These are phyloP conservation scores for Mycena rebaudengoi DNA, from an alignment of 768 basidiomycete genomes.

Conservation along the genomic window DNA sequence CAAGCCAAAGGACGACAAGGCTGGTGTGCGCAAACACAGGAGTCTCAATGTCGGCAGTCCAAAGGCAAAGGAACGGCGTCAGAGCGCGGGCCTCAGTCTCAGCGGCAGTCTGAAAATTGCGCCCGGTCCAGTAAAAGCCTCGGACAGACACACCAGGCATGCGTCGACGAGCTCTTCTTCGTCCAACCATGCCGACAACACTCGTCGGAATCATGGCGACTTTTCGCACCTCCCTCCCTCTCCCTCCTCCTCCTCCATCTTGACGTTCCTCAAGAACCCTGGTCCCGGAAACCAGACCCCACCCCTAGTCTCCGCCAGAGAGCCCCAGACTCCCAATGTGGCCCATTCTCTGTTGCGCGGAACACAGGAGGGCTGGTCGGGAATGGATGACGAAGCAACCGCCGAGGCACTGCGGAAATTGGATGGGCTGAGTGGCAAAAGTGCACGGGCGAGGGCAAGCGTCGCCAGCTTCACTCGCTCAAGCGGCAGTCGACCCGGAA, in stretches of 20 bases:
- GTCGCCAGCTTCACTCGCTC: conserved; percentile 76
- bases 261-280: conserved; percentile 77
- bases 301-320: conserved; percentile 48
- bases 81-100: conserved; percentile 57
- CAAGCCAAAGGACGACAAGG: conserved; percentile 60
- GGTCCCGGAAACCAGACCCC: conserved; percentile 50
- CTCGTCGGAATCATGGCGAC: conserved; percentile 76
- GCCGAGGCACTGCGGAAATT: conserved; percentile 92
- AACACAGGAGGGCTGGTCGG: conserved; percentile 91
- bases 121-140: conserved; percentile 39
- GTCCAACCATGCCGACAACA: conserved; percentile 62
- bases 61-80: conserved; percentile 61
- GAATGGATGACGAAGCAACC: conserved; percentile 87
- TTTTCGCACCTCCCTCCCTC: conserved; percentile 93
- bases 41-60: conserved; percentile 69
- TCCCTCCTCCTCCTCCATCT: conserved; percentile 89
- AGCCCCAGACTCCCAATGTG: conserved; percentile 66
- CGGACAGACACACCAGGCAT: conserved; percentile 67
- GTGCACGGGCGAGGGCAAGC: conserved; percentile 79
- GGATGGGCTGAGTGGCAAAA: conserved; percentile 86
- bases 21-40: conserved; percentile 69
- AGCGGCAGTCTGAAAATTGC: conserved; percentile 46
- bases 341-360: conserved; percentile 88
- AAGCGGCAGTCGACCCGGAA: conserved; percentile 75
- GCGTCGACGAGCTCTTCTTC: conserved; percentile 74